Conservation (phyloP, 148 eudicot genomes). For the Rhododendron ovatum region DNA sequence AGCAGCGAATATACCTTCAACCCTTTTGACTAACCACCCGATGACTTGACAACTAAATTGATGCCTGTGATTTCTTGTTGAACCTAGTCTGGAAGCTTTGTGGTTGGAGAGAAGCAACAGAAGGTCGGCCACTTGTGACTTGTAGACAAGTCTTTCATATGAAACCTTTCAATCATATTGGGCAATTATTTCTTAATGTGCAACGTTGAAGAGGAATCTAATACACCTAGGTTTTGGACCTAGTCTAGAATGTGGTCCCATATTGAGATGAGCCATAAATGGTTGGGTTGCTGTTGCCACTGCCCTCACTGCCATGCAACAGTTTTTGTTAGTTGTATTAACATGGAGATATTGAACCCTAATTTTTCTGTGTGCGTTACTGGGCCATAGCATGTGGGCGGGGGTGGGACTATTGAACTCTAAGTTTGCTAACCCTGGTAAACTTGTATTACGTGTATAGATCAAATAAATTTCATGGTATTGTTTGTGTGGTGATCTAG, state of each 20-base stretch:
- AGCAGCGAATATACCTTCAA: not conserved
- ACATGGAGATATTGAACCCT: not conserved
- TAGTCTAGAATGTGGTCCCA: not conserved
- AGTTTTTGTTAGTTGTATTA: not conserved
- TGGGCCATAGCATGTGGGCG: not conserved
- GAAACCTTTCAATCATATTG: not conserved
- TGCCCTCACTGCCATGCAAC: slow-evolving; percentile 17
- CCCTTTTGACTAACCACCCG: not conserved
- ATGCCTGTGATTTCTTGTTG: not conserved
- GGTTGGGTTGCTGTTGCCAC: slow-evolving; percentile 6
- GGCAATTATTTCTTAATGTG: not conserved
- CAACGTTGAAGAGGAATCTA: not conserved
- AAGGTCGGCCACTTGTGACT: not conserved
- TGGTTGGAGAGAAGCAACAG: not conserved
- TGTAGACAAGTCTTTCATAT: not conserved
- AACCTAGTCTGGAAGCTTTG: not conserved
- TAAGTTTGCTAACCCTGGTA: not conserved
- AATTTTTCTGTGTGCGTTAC: not conserved
- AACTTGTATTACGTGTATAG: not conserved
- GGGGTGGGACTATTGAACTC: not conserved
- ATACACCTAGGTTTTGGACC: not conserved
- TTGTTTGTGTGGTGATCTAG: not conserved
- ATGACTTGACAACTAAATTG: not conserved
- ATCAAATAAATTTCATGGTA: not conserved
- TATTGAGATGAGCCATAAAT: not conserved